Conservation (phyloP, 495 filamentous ascomycete genomes). For the Tricharina praecox region DNA sequence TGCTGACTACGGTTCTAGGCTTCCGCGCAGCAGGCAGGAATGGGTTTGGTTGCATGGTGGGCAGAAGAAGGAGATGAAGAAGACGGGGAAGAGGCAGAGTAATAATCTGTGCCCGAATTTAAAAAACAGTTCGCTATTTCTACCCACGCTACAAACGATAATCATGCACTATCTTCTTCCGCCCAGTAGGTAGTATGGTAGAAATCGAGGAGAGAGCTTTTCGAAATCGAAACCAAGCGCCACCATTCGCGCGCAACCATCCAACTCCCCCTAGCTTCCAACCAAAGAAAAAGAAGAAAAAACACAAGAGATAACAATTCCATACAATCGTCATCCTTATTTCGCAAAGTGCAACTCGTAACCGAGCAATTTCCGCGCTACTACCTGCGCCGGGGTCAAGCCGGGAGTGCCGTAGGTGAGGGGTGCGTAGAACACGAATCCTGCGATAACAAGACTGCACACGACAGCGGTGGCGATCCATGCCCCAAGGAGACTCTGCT, state of each 20-base stretch:
- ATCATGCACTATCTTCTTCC: no score
- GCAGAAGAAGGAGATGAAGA: slow-evolving; percentile 12
- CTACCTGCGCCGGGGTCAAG: slow-evolving; percentile 62
- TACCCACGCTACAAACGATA: no score
- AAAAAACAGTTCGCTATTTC: no score
- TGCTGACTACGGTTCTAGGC: slow-evolving; percentile 4
- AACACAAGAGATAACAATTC: not conserved
- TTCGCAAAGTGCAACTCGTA: slow-evolving; percentile 99
- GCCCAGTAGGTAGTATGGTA: no score
- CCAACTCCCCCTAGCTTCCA: no score
- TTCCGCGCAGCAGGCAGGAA: slow-evolving; percentile 25
- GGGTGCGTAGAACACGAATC: slow-evolving; percentile 86
- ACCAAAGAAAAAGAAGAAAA: slow-evolving; percentile 7
- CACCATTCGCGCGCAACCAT: no score
- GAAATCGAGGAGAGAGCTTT: no score
- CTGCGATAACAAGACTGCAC: slow-evolving; percentile 47
- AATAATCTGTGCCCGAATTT: no score
- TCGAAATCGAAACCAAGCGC: no score
- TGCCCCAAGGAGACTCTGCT: slow-evolving; percentile 51
- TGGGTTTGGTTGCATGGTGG: slow-evolving; percentile 26
- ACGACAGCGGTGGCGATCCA: slow-evolving; percentile 67
- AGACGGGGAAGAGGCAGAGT: slow-evolving; percentile 9
- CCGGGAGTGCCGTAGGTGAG: slow-evolving; percentile 91
- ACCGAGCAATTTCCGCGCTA: slow-evolving; percentile 80
- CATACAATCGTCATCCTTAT: slow-evolving; percentile 31